Evolutionary conservation across 192 early-diverging fungal genomes (phyloP).

Genomic region (Coemansia sp.): DNA sequence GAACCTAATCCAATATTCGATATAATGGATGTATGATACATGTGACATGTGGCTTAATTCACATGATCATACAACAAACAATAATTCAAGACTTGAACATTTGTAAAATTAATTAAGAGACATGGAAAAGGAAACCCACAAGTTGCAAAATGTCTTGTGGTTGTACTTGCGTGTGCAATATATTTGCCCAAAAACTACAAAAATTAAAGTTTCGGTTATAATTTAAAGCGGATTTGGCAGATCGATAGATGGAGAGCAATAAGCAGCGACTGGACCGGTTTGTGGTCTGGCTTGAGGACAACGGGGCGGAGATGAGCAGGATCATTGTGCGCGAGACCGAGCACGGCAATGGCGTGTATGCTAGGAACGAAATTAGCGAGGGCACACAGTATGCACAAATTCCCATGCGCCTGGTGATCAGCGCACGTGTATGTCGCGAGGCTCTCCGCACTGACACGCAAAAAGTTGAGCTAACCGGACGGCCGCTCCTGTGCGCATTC

Average conservation of each 20-base stretch:
- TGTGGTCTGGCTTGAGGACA: slow-evolving; percentile 46
- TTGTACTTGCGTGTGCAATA: too few relatives aligned
- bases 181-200: too few relatives aligned
- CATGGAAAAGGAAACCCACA: too few relatives aligned
- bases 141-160: too few relatives aligned
- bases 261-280: slow-evolving; percentile 15
- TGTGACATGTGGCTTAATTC: too few relatives aligned
- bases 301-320: slow-evolving; percentile 39
- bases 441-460: slow-evolving; percentile 16
- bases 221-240: too few relatives aligned
- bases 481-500: slow-evolving; percentile 55
- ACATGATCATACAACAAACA: too few relatives aligned
- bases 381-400: slow-evolving; percentile 56
- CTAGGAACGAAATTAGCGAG: slow-evolving; percentile 30
- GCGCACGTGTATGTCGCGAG: slow-evolving; percentile 48
- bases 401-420: slow-evolving; percentile 57
- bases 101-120: too few relatives aligned
- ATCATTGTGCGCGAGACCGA: slow-evolving; percentile 31
- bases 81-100: too few relatives aligned
- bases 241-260: not conserved
- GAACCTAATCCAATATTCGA: too few relatives aligned
- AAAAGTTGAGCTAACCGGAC: slow-evolving; percentile 20
- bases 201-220: too few relatives aligned
- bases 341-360: slow-evolving; percentile 55
- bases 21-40: too few relatives aligned